phyloP scores from a whole-genome alignment of 2,329 filamentous ascomycete species.

The Botrytis byssoidea region DNA sequence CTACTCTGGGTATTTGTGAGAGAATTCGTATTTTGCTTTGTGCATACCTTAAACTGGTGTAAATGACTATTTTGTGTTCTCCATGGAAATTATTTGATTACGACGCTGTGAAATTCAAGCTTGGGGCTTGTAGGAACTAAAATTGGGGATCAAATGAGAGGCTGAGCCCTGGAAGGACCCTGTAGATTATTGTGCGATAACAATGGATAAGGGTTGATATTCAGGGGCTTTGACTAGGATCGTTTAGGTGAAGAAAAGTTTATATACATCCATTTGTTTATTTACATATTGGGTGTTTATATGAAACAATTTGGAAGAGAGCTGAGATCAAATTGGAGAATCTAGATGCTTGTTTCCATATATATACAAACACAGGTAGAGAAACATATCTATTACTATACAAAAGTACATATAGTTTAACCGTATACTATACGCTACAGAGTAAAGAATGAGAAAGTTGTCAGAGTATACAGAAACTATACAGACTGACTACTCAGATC shows the following conservation, averaged over 20 bases:
- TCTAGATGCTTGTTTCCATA: too few species aligned
- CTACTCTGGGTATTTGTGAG: not conserved
- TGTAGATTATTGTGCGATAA: not conserved
- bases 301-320: not conserved
- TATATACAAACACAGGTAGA: not conserved
- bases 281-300: not conserved
- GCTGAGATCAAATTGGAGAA: not conserved
- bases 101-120: not conserved
- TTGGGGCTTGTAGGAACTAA: not conserved
- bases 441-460: not conserved
- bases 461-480: not conserved
- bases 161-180: not conserved
- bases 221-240: not conserved
- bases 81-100: not conserved
- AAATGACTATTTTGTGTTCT: not conserved
- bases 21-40: not conserved
- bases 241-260: not conserved
- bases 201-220: slow-evolving; percentile 9
- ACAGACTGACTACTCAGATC: not conserved
- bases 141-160: not conserved
- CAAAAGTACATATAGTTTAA: not conserved
- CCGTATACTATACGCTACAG: not conserved
- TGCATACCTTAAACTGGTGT: not conserved
- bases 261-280: not conserved
- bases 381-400: not conserved